Percentiles rank a stretch among this genome's conserved stretches.
phyloP scores from a whole-genome alignment of 306 rosid species.

The Cucumis melo region DNA sequence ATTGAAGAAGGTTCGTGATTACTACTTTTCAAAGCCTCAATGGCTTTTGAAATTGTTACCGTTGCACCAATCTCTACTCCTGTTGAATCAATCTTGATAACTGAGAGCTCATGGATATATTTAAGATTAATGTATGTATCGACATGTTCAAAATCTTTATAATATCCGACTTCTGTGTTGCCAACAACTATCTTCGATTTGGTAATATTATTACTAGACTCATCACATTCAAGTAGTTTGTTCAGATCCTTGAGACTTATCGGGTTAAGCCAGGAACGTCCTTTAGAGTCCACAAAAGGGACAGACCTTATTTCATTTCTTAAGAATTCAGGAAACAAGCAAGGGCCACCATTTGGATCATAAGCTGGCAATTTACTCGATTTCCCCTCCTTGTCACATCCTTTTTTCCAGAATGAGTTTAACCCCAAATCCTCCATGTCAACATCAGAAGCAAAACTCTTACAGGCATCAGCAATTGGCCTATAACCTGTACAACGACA shows the following conservation, averaged over 20 bases:
- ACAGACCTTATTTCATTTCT: slow-evolving; percentile 29
- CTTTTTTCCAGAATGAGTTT: slow-evolving; percentile 67
- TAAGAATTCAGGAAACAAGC: slow-evolving; percentile 50
- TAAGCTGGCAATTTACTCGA: slow-evolving; percentile 35
- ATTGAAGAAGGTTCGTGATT: slow-evolving; percentile 13
- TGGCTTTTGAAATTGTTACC: slow-evolving; percentile 49
- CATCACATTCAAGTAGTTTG: slow-evolving; percentile 17
- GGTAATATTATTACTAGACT: slow-evolving; percentile 7
- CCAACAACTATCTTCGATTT: slow-evolving; percentile 41
- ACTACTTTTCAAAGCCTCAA: slow-evolving; percentile 33
- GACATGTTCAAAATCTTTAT: slow-evolving; percentile 36
- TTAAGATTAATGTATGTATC: slow-evolving; percentile 46
- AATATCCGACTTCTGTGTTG: slow-evolving; percentile 73
- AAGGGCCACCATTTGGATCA: slow-evolving; percentile 6
- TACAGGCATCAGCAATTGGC: slow-evolving; percentile 83
- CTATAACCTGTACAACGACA: slow-evolving; percentile 91
- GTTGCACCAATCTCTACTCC: slow-evolving; percentile 70
- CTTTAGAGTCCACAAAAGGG: slow-evolving; percentile 24
- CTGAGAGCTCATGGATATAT: slow-evolving; percentile 43
- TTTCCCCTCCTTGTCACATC: slow-evolving; percentile 30
- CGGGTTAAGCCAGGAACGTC: slow-evolving; percentile 47
- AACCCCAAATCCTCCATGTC: slow-evolving; percentile 88
- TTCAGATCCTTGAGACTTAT: slow-evolving; percentile 37
- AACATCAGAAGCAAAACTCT: slow-evolving; percentile 72
- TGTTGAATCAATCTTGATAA: slow-evolving; percentile 29